Base-by-base conservation (phyloP, 495 filamentous ascomycete genomes). In the Talaromyces borbonicus region DNA sequence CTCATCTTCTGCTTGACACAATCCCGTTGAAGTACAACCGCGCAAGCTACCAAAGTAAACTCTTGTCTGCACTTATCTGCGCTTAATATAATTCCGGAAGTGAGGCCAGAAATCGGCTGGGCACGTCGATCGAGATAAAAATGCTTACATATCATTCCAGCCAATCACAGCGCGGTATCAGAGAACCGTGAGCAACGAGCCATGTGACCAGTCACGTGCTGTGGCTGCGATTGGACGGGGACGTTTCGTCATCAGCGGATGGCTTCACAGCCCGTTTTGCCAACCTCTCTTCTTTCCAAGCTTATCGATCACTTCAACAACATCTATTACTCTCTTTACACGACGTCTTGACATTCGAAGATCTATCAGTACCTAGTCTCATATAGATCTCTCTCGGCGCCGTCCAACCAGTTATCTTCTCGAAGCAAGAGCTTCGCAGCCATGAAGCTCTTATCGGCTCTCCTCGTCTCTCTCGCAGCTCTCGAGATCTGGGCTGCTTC, bases 381-480 rank as follows among this genome's bases (percentile, higher is more conserved):
- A n/a, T n/a, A n/a, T n/a, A n/a, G n/a, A n/a, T n/a, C n/a, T n/a
- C n/a, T n/a, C n/a, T n/a, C n/a, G n/a, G n/a, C n/a, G n/a, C n/a
- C n/a, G n/a, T n/a, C n/a, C n/a, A n/a, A n/a, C n/a, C n/a, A n/a
- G n/a, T n/a, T n/a, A n/a, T n/a, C n/a, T n/a, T n/a, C n/a, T n/a
- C n/a, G n/a, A n/a, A n/a, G n/a, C n/a, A 32, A 25, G 32, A 29
- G 39, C 26, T 18, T 40, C 46, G 52, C 55, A 43, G 53, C 40
- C 48, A 76, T 76, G 72, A 76, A 68, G 63, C 52, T 76, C 65
- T 59, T 67, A 57, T 59, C 57, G 30, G 29, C 62, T 45, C 47
- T 63, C 18, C 51, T 71, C 46, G 53, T 63, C 47, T 52, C 58
- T 49, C 43, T 64, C 15, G 57, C 61, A 52, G 62, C 57, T 40